A percentile compares a stretch with the other conserved stretches of the same genome.
These are phyloP conservation scores for Phaeotremella skinneri DNA, from an alignment of 768 basidiomycete species.

Conservation along the genomic window DNA sequence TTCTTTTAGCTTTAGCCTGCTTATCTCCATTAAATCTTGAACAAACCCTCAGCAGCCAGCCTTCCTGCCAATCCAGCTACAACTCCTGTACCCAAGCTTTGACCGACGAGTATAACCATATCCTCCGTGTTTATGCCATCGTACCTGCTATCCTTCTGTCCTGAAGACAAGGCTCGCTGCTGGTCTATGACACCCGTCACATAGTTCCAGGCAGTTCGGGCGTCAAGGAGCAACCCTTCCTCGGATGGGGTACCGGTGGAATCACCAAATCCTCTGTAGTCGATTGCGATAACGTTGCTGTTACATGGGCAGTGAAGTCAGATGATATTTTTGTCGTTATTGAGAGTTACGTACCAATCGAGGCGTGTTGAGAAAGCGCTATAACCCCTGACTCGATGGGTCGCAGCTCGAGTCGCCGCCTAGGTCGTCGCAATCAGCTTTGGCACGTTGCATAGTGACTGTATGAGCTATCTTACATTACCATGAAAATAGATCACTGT, in stretches of 20 bases:
- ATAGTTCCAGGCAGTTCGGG: conserved; percentile 78
- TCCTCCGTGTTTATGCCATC: conserved; percentile 58
- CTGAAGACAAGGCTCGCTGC: neutral
- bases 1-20: neutral
- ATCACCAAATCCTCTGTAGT: conserved; percentile 91
- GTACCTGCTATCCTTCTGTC: neutral
- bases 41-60: conserved; percentile 54
- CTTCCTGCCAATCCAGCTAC: conserved; percentile 54
- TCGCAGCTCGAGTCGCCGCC: conserved; percentile 70
- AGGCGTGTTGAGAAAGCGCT: conserved; percentile 58
- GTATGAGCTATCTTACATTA: conserved; percentile 54
- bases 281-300: conserved; percentile 77
- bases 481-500: conserved; percentile 93
- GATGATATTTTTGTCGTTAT: neutral
- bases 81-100: conserved; percentile 86
- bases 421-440: conserved; percentile 5
- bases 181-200: conserved; percentile 55
- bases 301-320: conserved; percentile 56
- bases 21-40: neutral
- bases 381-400: conserved; percentile 68
- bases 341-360: conserved; percentile 28
- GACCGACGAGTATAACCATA: conserved; percentile 73
- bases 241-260: conserved; percentile 76
- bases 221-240: conserved; percentile 66
- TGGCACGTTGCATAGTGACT: neutral